Evolutionary conservation across 139 green algal genomes (phyloP).

Genomic region (Ulvella scutata): DNA sequence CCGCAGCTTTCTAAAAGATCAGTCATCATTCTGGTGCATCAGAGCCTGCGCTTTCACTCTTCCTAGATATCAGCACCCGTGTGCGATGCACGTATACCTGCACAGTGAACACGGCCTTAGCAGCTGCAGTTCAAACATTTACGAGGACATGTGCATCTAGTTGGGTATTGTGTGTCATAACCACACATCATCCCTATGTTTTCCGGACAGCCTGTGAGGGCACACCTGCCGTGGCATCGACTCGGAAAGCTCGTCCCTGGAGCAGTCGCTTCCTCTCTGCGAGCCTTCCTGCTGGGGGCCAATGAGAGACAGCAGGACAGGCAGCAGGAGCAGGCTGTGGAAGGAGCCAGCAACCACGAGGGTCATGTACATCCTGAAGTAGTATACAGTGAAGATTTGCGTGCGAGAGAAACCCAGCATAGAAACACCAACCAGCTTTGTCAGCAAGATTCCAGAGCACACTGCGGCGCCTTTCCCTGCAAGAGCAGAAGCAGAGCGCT

Average conservation of each 20-base stretch:
- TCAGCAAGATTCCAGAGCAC: slow-evolving; percentile 67
- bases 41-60: too few species aligned
- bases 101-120: too few species aligned
- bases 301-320: slow-evolving; percentile 48
- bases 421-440: slow-evolving; percentile 43
- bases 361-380: slow-evolving; percentile 57
- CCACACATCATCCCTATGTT: background rate
- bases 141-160: background rate
- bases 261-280: background rate
- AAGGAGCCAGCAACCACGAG: slow-evolving; percentile 65
- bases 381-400: slow-evolving; percentile 37
- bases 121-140: background rate
- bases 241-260: background rate
- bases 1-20: too few species aligned
- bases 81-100: too few species aligned
- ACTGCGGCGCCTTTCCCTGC: slow-evolving; percentile 45
- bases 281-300: slow-evolving; percentile 21
- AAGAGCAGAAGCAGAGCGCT: slow-evolving; percentile 24
- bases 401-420: slow-evolving; percentile 49
- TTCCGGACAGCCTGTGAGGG: background rate
- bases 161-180: background rate
- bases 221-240: too few species aligned
- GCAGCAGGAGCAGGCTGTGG: slow-evolving; percentile 80
- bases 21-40: too few species aligned
- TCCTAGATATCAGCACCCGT: too few species aligned